Conservation (phyloP, 805 yeast genomes). For the Lachancea waltii region DNA sequence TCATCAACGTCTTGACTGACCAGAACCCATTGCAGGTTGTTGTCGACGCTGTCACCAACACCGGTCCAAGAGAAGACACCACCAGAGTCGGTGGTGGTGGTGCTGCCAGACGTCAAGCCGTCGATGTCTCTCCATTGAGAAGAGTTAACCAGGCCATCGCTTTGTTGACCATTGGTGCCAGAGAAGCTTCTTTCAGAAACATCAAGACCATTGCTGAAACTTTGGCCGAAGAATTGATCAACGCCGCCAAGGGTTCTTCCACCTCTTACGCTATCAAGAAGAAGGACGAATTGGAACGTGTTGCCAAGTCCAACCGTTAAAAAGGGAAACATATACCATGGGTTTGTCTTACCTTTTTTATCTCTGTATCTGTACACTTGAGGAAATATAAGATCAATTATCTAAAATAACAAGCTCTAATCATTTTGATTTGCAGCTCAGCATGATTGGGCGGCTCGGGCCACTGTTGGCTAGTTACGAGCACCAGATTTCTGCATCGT, state of each 20-base stretch:
- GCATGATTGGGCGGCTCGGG: too few relatives aligned
- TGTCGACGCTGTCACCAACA: constrained; percentile 98
- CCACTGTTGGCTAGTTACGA: too few relatives aligned
- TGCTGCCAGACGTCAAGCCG: constrained; percentile 99
- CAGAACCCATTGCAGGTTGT: constrained; percentile 99
- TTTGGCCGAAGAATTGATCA: constrained; percentile 99
- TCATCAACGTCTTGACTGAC: constrained; percentile 94
- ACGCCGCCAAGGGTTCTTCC: constrained; percentile 99
- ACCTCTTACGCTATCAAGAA: constrained; percentile 99
- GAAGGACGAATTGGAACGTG: constrained; percentile 99
- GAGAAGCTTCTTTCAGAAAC: constrained; percentile 99
- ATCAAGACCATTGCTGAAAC: constrained; percentile 99
- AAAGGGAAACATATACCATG: constrained; percentile 12
- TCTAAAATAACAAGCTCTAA: constrained; percentile 11
- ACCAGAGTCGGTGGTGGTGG: constrained; percentile 99
- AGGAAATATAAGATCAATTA: constrained; percentile 15
- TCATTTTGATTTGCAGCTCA: constrained; percentile 1
- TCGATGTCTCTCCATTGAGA: constrained; percentile 99
- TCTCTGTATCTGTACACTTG: constrained; percentile 15
- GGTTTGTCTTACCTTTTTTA: constrained; percentile 9
- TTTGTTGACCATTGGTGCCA: constrained; percentile 97
- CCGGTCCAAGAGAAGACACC: constrained; percentile 99
- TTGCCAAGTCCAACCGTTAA: constrained; percentile 99
- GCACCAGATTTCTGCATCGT: too few relatives aligned
- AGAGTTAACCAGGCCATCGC: constrained; percentile 99